Percentiles rank a stretch among this genome's conserved stretches.
These are phyloP conservation scores for Acmispon strigosus DNA, from an alignment of 306 rosid species.

Conservation along the genomic window DNA sequence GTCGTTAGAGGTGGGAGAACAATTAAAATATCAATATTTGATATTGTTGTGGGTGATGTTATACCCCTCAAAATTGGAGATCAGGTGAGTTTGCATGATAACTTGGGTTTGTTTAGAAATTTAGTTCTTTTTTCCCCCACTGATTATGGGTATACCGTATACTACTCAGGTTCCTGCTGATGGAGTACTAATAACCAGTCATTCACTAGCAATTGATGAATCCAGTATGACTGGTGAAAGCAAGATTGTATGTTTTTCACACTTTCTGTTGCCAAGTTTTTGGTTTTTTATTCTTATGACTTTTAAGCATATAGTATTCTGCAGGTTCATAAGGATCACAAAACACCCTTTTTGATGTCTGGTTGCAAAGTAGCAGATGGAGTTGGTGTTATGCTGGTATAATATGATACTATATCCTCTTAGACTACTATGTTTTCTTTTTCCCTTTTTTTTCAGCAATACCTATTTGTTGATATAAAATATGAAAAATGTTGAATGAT, in stretches of 20 bases:
- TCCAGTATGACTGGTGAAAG: slow-evolving; percentile 99
- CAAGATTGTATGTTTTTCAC: slow-evolving; percentile 65
- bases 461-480: neutral
- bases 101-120: slow-evolving; percentile 11
- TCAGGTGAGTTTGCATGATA: slow-evolving; percentile 52
- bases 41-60: slow-evolving; percentile 94
- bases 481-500: neutral
- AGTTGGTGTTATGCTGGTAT: slow-evolving; percentile 93
- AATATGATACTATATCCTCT: slow-evolving; percentile 11
- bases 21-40: slow-evolving; percentile 72
- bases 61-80: slow-evolving; percentile 93
- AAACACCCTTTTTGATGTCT: slow-evolving; percentile 88
- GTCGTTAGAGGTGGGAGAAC: slow-evolving; percentile 81
- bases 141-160: neutral
- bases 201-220: slow-evolving; percentile 91
- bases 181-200: slow-evolving; percentile 76
- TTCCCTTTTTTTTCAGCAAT: neutral
- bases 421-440: neutral
- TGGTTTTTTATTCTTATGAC: slow-evolving; percentile 16
- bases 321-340: slow-evolving; percentile 87
- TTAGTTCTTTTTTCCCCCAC: neutral
- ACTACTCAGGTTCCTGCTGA: slow-evolving; percentile 83
- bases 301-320: slow-evolving; percentile 29
- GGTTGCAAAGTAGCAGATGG: slow-evolving; percentile 99
- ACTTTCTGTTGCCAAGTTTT: slow-evolving; percentile 13